phyloP scores from a whole-genome alignment of 2,329 filamentous ascomycete genomes.

The Cordyceps fumosorosea region DNA sequence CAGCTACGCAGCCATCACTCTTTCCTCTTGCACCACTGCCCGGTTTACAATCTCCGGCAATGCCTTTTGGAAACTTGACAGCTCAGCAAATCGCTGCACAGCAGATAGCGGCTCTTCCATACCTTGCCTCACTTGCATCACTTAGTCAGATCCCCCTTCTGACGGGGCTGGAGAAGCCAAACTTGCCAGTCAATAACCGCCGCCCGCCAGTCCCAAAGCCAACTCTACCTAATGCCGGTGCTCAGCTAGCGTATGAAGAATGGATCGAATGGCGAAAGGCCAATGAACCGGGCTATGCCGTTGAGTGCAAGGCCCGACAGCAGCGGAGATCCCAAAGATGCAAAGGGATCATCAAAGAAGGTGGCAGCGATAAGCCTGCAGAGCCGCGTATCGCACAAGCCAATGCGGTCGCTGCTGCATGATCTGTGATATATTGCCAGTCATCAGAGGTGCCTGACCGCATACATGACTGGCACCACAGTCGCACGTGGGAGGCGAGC shows the following conservation, averaged over 20 bases:
- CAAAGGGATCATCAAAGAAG: not conserved
- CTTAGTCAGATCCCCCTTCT: not conserved
- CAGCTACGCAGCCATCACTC: not conserved
- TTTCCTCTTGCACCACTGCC: not conserved
- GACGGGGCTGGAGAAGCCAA: not conserved
- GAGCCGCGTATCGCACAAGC: not conserved
- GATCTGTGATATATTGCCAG: not conserved
- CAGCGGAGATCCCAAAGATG: slow-evolving; percentile 29
- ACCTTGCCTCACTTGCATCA: not conserved
- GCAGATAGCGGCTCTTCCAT: slow-evolving; percentile 5
- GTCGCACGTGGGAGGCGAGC: not conserved
- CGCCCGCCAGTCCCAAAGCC: slow-evolving; percentile 32
- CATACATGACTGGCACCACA: not conserved
- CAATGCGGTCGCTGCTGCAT: not conserved
- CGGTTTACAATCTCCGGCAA: not conserved
- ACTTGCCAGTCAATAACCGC: not conserved
- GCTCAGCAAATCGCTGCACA: not conserved
- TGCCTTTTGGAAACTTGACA: not conserved
- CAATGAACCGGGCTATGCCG: slow-evolving; percentile 40
- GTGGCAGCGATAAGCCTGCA: not conserved
- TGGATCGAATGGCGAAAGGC: slow-evolving; percentile 44
- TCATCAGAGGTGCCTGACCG: not conserved
- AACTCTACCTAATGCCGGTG: slow-evolving; percentile 31
- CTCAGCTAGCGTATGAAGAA: slow-evolving; percentile 41
- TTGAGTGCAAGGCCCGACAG: slow-evolving; percentile 39